These are phyloP conservation scores for Chlorella ohadii DNA, from an alignment of 139 green algal species.

Conservation along the genomic window DNA sequence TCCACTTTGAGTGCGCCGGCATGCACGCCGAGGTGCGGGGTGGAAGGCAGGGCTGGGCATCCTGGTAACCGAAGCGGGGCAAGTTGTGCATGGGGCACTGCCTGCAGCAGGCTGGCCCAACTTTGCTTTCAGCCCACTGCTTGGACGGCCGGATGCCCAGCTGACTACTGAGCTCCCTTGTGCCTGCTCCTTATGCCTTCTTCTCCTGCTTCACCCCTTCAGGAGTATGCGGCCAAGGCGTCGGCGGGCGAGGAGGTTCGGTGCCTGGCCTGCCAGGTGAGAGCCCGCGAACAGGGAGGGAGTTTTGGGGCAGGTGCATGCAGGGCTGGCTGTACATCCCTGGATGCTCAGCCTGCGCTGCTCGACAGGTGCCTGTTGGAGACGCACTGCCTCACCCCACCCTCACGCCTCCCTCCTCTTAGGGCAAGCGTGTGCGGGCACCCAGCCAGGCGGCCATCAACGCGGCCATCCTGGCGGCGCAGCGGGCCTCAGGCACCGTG, in stretches of 20 bases:
- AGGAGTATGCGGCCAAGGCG: conserved; percentile 25
- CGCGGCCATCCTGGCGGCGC: conserved; percentile 32
- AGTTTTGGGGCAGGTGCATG: too few relatives aligned
- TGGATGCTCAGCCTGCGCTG: too few relatives aligned
- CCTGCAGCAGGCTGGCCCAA: too few relatives aligned
- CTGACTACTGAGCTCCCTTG: too few relatives aligned
- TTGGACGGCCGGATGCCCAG: too few relatives aligned
- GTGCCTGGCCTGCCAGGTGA: conserved; percentile 33
- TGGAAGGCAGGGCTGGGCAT: background rate
- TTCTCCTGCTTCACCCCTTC: background rate
- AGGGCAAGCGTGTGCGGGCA: conserved; percentile 46
- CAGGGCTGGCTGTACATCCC: too few relatives aligned
- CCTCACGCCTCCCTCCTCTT: background rate
- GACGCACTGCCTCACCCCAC: background rate
- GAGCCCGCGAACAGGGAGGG: background rate
- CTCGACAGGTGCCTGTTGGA: too few relatives aligned
- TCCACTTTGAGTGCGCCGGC: conserved; percentile 57
- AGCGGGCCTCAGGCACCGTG: background rate
- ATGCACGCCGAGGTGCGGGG: conserved; percentile 45
- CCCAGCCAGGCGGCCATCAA: conserved; percentile 44
- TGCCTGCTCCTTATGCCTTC: too few relatives aligned
- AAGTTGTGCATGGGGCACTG: too few relatives aligned
- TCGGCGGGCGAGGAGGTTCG: background rate
- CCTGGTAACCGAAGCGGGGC: too few relatives aligned
- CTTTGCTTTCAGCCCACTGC: too few relatives aligned